Evolutionary conservation across 345 rosid genomes (phyloP), one percentile per base, ranked within the genome.

Genomic region (Eucalyptus camaldulensis): DNA sequence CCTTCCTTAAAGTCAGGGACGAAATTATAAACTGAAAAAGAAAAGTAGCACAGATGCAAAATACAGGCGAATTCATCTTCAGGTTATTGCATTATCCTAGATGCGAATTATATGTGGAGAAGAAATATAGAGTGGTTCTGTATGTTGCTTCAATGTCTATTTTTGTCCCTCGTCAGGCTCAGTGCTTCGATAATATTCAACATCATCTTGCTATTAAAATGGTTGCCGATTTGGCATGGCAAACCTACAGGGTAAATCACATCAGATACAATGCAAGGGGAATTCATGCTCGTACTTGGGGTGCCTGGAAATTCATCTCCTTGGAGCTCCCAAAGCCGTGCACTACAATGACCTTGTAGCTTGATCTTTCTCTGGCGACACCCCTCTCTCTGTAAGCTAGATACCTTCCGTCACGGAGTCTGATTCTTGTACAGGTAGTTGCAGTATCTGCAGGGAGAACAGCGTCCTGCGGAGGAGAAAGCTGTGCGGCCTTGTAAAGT

Each of bases 281-380:
- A 22, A 21, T 37, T 76, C 58, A 4, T 62, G 62, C 51, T 81
- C 87, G 87, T 95, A 96, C 99, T 91, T 95, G 96, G 49, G 99
- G 92, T 24, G 93, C 97, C 76, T 91, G 93, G 90, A 97, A 96
- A 89, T 90, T 95, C 97, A 96, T 97, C 51, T 96, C 99, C 90
- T 97, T 96, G 88, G 99, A 97, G 95, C 99, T 96, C 80, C 97
- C 99, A 88, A 97, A 96, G 50, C 99, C 99, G 91, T 97, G 99
- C 86, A 95, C 96, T 88, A 97, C 87, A 86, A 97, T 87, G 92
- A 97, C 94, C 88, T 89, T 94, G 94, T 91, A 94, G 67, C 93
- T 95, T 3, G 99, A 90, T 88, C 93, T 80, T 87, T 89, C 90
- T 91, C 91, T 95, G 85, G 97, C 91, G 25, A 96, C 95, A 62